Conservation (phyloP, 2,329 filamentous ascomycete species). For the Claviceps monticola region DNA sequence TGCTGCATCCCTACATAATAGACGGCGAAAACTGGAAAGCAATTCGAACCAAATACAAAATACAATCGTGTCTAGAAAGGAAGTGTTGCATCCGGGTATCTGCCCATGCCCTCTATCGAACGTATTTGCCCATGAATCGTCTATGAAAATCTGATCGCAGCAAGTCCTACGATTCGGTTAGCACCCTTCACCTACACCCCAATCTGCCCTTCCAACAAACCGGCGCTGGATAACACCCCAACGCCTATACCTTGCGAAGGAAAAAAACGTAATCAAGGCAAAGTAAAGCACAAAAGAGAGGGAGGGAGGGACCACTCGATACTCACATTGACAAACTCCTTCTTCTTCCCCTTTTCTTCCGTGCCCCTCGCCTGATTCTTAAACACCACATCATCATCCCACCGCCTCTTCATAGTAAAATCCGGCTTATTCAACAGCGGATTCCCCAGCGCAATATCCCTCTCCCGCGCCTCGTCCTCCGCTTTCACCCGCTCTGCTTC, state of each 20-base stretch:
- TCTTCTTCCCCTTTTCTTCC: constrained; percentile 79
- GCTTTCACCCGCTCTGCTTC: constrained; percentile 68
- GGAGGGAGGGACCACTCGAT: not conserved
- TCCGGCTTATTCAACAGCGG: constrained; percentile 79
- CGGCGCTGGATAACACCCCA: not conserved
- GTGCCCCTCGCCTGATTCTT: constrained; percentile 96
- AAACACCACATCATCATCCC: constrained; percentile 98
- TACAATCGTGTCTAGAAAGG: constrained; percentile 1
- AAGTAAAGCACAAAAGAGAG: not conserved
- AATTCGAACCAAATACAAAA: not conserved
- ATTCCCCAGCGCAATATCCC: constrained; percentile 84
- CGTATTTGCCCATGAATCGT: constrained; percentile 75
- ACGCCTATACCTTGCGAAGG: not conserved
- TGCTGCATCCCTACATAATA: too few relatives aligned
- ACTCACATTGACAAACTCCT: constrained; percentile 90
- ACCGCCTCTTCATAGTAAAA: constrained; percentile 81
- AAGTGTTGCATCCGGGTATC: constrained; percentile 10
- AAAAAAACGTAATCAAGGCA: not conserved
- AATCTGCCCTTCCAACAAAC: not conserved
- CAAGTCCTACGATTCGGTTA: constrained; percentile 45
- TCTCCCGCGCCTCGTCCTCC: constrained; percentile 72
- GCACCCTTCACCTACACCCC: not conserved
- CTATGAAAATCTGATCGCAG: constrained; percentile 94
- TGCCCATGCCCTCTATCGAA: constrained; percentile 26
- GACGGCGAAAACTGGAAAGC: not conserved